phyloP scores from a whole-genome alignment of 805 yeast genomes.

The Zygoascus tannicola region DNA sequence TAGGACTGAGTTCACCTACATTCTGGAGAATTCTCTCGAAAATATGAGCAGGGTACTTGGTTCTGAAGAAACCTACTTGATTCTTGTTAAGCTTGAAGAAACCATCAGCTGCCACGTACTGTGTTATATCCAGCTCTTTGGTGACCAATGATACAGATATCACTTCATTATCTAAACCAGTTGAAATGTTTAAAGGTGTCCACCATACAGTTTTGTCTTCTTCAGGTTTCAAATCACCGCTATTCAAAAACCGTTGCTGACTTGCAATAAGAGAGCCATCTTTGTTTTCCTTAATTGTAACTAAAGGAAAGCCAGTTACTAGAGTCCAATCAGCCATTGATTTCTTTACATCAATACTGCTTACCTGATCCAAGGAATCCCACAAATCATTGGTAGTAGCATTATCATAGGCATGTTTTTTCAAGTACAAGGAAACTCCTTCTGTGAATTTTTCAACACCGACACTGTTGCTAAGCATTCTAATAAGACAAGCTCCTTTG shows the following conservation, averaged over 20 bases:
- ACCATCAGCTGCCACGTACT: conserved; percentile 9
- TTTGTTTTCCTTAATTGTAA: conserved; percentile 39
- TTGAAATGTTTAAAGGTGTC: conserved; percentile 27
- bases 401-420: conserved; percentile 54
- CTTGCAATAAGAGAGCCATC: conserved; percentile 31
- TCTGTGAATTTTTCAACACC: conserved; percentile 60
- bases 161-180: conserved; percentile 15
- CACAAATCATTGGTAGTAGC: conserved; percentile 70
- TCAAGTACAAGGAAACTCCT: conserved; percentile 65
- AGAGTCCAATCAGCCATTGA: conserved; percentile 67
- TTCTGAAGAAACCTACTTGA: conserved; percentile 67
- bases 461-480: conserved; percentile 64
- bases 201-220: conserved; percentile 46
- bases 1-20: conserved; percentile 50
- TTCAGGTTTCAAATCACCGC: conserved; percentile 50
- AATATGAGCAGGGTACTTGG: conserved; percentile 59
- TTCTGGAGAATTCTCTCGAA: conserved; percentile 58
- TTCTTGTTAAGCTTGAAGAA: conserved; percentile 55
- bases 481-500: conserved; percentile 70
- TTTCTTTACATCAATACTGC: conserved; percentile 49
- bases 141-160: conserved; percentile 25
- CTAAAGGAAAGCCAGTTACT: conserved; percentile 63
- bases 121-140: conserved; percentile 9
- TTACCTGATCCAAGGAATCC: conserved; percentile 52
- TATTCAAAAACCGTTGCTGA: conserved; percentile 54